A percentile compares a stretch with the other conserved stretches of the same genome.
Evolutionary conservation across 2,329 filamentous ascomycete genomes (phyloP).

Genomic region (Fusarium sp.): DNA sequence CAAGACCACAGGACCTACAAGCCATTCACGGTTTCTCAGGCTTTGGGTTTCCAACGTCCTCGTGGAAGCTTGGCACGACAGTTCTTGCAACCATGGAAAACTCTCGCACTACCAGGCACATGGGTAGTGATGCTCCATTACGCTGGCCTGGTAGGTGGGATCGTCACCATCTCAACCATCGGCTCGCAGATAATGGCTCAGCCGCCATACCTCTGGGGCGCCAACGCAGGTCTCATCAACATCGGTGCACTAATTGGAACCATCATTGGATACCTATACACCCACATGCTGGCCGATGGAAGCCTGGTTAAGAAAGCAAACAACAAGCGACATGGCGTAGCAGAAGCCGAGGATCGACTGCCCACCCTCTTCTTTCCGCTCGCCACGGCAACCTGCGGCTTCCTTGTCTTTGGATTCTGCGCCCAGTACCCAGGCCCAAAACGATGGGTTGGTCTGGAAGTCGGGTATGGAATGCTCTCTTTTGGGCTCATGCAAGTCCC

Average conservation of each 20-base stretch:
- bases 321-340: slow-evolving; percentile 40
- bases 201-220: slow-evolving; percentile 52
- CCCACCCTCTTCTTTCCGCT: slow-evolving; percentile 48
- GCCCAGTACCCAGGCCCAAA: slow-evolving; percentile 47
- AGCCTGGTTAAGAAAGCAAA: slow-evolving; percentile 20
- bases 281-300: slow-evolving; percentile 40
- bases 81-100: slow-evolving; percentile 28
- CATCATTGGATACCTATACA: slow-evolving; percentile 45
- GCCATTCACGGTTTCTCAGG: slow-evolving; percentile 11
- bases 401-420: slow-evolving; percentile 54
- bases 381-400: slow-evolving; percentile 46
- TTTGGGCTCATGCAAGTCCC: slow-evolving; percentile 56
- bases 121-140: slow-evolving; percentile 55
- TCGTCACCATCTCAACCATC: slow-evolving; percentile 51
- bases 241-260: slow-evolving; percentile 50
- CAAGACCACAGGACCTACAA: not conserved
- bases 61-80: slow-evolving; percentile 9
- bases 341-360: slow-evolving; percentile 51
- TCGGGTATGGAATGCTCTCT: slow-evolving; percentile 51
- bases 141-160: slow-evolving; percentile 51
- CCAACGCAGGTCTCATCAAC: slow-evolving; percentile 50
- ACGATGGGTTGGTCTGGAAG: slow-evolving; percentile 51
- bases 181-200: slow-evolving; percentile 46
- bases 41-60: slow-evolving; percentile 24
- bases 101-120: slow-evolving; percentile 45